phyloP scores from a whole-genome alignment of 2,329 filamentous ascomycete species.

The Epichloe coenophiala region DNA sequence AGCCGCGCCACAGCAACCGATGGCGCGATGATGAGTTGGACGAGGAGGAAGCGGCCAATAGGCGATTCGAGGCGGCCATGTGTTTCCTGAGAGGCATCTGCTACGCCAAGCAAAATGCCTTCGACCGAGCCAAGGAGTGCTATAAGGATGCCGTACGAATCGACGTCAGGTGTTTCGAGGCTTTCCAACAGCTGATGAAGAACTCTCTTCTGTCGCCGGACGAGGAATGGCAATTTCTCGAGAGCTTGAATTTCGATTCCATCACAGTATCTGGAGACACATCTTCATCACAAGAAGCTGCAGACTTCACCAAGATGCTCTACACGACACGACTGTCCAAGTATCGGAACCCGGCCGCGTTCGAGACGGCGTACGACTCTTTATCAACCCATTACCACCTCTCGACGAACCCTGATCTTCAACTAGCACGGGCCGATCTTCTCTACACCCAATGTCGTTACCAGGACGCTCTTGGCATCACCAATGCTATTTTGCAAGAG shows the following conservation, averaged over 20 bases:
- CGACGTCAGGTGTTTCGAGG: slow-evolving; percentile 96
- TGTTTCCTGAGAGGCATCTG: slow-evolving; percentile 89
- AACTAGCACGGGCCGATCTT: slow-evolving; percentile 79
- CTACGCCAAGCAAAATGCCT: slow-evolving; percentile 93
- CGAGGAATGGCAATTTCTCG: slow-evolving; percentile 81
- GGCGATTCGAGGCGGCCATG: slow-evolving; percentile 92
- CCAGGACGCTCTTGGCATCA: slow-evolving; percentile 72
- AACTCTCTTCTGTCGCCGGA: slow-evolving; percentile 83
- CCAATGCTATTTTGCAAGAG: slow-evolving; percentile 64
- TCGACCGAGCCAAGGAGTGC: slow-evolving; percentile 93
- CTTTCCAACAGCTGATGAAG: slow-evolving; percentile 94
- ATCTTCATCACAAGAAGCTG: slow-evolving; percentile 67
- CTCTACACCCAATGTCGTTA: slow-evolving; percentile 93
- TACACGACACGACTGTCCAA: slow-evolving; percentile 94
- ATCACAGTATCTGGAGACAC: slow-evolving; percentile 53
- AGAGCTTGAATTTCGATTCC: slow-evolving; percentile 80
- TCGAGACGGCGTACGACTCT: slow-evolving; percentile 76
- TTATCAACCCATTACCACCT: slow-evolving; percentile 90
- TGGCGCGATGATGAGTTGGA: slow-evolving; percentile 24
- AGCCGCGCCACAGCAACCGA: slow-evolving; percentile 20
- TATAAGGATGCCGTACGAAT: slow-evolving; percentile 96
- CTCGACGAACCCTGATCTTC: slow-evolving; percentile 71
- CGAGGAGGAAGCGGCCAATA: slow-evolving; percentile 56
- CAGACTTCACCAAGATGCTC: slow-evolving; percentile 87
- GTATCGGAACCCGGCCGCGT: slow-evolving; percentile 75